These are phyloP conservation scores for Schizothecium vesticola DNA, from an alignment of 495 filamentous ascomycete species.

Conservation along the genomic window DNA sequence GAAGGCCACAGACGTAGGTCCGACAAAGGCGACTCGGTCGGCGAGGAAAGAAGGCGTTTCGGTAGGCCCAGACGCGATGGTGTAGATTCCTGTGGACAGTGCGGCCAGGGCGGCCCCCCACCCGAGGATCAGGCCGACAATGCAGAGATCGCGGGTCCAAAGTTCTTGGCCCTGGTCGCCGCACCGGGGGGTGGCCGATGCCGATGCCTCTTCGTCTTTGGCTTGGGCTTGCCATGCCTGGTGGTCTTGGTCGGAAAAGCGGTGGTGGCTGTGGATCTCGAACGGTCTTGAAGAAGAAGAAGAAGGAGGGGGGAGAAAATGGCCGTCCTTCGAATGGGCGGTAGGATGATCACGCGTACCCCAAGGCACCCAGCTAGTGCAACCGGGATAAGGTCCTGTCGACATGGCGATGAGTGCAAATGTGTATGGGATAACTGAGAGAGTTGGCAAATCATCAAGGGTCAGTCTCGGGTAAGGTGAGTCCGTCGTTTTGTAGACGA, in stretches of 20 bases:
- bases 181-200: not conserved
- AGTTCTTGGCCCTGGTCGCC: not conserved
- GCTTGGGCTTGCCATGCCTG: not conserved
- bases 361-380: not conserved
- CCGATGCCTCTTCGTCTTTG: not conserved
- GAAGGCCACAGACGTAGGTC: not conserved
- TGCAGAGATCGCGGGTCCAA: constrained; percentile 4
- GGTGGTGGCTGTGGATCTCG: not conserved
- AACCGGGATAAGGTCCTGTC: not conserved
- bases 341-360: not conserved
- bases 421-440: no score
- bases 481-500: not conserved
- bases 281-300: not conserved
- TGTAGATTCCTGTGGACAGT: not conserved
- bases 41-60: not conserved
- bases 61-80: not conserved
- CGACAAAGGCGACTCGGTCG: not conserved
- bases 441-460: no score
- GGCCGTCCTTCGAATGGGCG: not conserved
- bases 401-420: not conserved
- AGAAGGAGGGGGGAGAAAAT: not conserved
- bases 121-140: constrained; percentile 1
- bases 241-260: not conserved
- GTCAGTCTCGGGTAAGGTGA: not conserved
- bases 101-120: constrained; percentile 1